A percentile compares a stretch with the other conserved stretches of the same genome.
These are phyloP conservation scores for Millerozyma miso DNA, from an alignment of 805 yeast genomes.

Conservation along the genomic window DNA sequence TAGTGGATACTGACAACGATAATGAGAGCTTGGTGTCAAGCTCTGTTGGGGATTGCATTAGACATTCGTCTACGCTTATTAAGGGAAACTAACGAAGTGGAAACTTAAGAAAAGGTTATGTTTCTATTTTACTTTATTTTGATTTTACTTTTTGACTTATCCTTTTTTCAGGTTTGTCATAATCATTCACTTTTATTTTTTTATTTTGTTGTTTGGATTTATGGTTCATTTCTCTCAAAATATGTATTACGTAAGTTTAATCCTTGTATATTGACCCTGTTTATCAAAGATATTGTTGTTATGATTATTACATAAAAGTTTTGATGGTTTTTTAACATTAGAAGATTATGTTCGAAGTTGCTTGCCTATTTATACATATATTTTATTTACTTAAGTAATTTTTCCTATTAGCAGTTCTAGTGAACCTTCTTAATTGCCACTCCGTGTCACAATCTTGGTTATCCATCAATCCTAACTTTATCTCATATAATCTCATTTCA, in stretches of 20 bases:
- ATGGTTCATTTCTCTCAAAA: background rate
- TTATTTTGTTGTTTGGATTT: background rate
- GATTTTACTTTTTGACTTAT: background rate
- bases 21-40: constrained; percentile 35
- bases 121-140: too few species aligned
- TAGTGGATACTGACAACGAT: constrained; percentile 13
- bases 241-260: background rate
- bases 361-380: background rate
- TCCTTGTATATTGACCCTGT: background rate
- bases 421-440: constrained; percentile 91
- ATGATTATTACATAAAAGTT: too few species aligned
- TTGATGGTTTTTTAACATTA: too few species aligned
- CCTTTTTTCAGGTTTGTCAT: background rate
- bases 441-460: constrained; percentile 97
- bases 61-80: constrained; percentile 38
- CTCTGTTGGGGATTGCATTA: constrained; percentile 37
- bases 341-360: too few species aligned
- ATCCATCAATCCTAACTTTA: constrained; percentile 85
- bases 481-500: constrained; percentile 90
- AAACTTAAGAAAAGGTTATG: too few species aligned
- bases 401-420: constrained; percentile 93
- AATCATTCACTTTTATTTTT: background rate
- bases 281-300: too few species aligned
- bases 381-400: constrained; percentile 52
- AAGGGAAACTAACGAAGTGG: constrained; percentile 15